Conservation (phyloP, 306 rosid species). For the Malus sylvestris region DNA sequence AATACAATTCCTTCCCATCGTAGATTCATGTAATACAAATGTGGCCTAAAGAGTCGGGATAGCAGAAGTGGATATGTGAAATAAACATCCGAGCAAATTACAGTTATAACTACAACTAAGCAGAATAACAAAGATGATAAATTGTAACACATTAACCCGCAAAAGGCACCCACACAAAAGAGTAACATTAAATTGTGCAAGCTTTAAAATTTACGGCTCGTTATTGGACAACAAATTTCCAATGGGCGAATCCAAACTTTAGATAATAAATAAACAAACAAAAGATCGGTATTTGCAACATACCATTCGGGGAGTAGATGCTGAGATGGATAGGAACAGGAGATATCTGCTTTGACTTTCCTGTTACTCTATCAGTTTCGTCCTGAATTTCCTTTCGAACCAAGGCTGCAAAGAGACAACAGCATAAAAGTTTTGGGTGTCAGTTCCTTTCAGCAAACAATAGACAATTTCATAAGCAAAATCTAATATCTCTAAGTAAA, state of each 20-base stretch:
- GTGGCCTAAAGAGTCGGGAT: background rate
- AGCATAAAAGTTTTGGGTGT: background rate
- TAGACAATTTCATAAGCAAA: background rate
- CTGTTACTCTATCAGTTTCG: constrained; percentile 89
- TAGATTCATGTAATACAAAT: no score
- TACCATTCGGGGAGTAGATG: constrained; percentile 91
- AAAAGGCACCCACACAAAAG: background rate
- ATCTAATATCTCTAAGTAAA: background rate
- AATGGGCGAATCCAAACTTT: background rate
- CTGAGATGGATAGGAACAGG: constrained; percentile 95
- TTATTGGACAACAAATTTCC: background rate
- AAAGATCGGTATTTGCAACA: constrained; percentile 10
- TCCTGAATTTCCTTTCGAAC: constrained; percentile 93
- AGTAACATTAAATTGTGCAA: background rate
- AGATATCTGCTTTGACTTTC: constrained; percentile 82
- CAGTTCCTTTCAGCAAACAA: background rate
- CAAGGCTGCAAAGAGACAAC: constrained; percentile 35
- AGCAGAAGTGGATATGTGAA: background rate
- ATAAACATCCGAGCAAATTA: background rate
- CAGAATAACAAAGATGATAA: background rate
- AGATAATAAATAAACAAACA: background rate
- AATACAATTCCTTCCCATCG: background rate
- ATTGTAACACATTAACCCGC: background rate
- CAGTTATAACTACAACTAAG: background rate
- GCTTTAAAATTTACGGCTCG: background rate